Evolutionary conservation across 148 eudicot species (phyloP).

Genomic region (Silene uniflora): DNA sequence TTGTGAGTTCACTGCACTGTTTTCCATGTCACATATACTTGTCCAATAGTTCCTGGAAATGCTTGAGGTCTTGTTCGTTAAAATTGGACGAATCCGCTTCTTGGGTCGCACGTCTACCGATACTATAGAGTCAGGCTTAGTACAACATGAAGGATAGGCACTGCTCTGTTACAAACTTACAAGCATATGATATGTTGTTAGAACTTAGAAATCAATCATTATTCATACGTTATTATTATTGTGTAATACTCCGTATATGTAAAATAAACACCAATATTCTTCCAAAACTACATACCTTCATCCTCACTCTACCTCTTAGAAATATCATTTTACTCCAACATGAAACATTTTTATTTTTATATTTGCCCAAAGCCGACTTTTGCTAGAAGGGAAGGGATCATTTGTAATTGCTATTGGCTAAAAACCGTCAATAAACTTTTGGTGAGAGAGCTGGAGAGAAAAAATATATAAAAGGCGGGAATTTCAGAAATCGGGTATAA

Average conservation of each 20-base stretch:
- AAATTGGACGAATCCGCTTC: conserved; percentile 27
- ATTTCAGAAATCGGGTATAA: too few relatives aligned
- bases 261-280: too few relatives aligned
- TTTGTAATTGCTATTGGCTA: background rate
- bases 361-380: too few relatives aligned
- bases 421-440: too few relatives aligned
- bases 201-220: too few relatives aligned
- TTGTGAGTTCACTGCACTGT: conserved; percentile 53
- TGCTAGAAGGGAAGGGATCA: background rate
- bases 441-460: background rate
- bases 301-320: background rate
- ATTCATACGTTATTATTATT: too few relatives aligned
- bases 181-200: conserved; percentile 25
- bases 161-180: conserved; percentile 83
- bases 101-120: conserved; percentile 35
- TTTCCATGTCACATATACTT: conserved; percentile 64
- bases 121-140: conserved; percentile 32
- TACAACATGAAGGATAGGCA: conserved; percentile 61
- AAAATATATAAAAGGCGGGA: too few relatives aligned
- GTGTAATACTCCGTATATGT: too few relatives aligned
- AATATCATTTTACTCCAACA: background rate
- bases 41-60: conserved; percentile 57
- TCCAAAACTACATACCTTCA: background rate
- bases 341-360: background rate
- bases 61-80: conserved; percentile 26